Conservation (phyloP, 306 rosid species). For the Casuarina cunninghamiana region DNA sequence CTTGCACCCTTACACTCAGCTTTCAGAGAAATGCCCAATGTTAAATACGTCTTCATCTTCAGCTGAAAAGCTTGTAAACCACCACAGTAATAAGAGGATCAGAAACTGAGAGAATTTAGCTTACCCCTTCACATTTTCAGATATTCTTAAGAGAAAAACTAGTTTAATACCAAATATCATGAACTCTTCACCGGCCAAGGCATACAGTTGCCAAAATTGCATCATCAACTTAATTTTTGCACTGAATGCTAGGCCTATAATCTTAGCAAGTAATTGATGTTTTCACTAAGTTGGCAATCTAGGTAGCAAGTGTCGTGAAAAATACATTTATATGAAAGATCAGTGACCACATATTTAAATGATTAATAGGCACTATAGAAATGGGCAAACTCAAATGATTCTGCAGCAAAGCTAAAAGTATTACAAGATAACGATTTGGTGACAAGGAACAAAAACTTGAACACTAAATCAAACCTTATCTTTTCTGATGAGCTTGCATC, state of each 20-base stretch:
- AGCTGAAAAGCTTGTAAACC: constrained; percentile 18
- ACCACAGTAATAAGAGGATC: constrained; percentile 17
- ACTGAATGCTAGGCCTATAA: background rate
- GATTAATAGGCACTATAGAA: background rate
- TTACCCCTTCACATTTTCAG: constrained; percentile 24
- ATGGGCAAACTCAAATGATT: constrained; percentile 2
- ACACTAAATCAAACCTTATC: constrained; percentile 50
- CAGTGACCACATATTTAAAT: constrained; percentile 13
- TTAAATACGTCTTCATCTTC: constrained; percentile 19
- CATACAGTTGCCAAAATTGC: constrained; percentile 11
- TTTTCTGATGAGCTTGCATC: constrained; percentile 62
- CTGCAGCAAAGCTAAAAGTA: background rate
- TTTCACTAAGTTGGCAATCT: constrained; percentile 7
- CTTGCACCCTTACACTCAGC: constrained; percentile 36
- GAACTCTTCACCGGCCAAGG: background rate
- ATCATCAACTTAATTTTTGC: constrained; percentile 21
- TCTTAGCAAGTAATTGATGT: constrained; percentile 23
- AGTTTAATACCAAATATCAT: background rate
- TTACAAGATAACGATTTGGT: background rate
- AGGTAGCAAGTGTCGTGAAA: background rate
- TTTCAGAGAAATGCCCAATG: constrained; percentile 28
- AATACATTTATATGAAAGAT: background rate
- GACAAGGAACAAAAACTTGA: constrained; percentile 6
- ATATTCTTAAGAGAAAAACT: constrained; percentile 11
- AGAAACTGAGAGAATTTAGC: constrained; percentile 3